A percentile compares a stretch with the other conserved stretches of the same genome.
Evolutionary conservation across 116 monocot genomes (phyloP).

Genomic region (Iris pallida): DNA sequence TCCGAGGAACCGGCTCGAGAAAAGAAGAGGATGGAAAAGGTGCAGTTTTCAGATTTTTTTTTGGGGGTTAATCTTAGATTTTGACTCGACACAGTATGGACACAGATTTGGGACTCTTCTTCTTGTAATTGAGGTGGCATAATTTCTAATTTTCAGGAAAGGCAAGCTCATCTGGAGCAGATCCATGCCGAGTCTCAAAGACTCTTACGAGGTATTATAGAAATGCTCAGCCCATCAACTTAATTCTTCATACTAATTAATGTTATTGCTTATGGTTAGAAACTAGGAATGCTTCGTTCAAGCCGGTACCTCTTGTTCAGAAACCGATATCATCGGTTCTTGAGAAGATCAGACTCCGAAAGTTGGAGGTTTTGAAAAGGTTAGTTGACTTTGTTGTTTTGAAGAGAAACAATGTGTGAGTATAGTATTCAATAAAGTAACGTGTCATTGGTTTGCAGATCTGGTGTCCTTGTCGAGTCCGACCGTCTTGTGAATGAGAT

Average conservation of each 20-base stretch:
- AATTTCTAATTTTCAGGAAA: conserved; percentile 44
- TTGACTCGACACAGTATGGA: too few relatives aligned
- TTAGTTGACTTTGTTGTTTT: conserved; percentile 2
- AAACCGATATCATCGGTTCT: conserved; percentile 62
- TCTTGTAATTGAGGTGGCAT: neutral
- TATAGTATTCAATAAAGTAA: too few relatives aligned
- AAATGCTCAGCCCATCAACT: too few relatives aligned
- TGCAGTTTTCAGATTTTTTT: conserved; percentile 5
- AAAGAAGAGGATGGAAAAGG: conserved; percentile 58
- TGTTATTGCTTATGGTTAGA: conserved; percentile 24
- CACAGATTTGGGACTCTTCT: too few relatives aligned
- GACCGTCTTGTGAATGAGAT: conserved; percentile 5
- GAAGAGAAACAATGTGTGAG: too few relatives aligned
- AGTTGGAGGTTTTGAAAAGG: conserved; percentile 45
- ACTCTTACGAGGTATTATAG: conserved; percentile 20
- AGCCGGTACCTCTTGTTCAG: conserved; percentile 41
- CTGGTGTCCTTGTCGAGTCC: neutral
- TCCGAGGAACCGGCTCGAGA: conserved; percentile 36
- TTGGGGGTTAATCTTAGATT: neutral
- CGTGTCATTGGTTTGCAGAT: too few relatives aligned
- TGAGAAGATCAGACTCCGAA: conserved; percentile 54
- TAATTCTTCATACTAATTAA: too few relatives aligned
- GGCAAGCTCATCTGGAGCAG: conserved; percentile 48
- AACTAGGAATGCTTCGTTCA: conserved; percentile 79
- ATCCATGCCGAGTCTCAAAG: conserved; percentile 80